Evolutionary conservation across 495 filamentous ascomycete species (phyloP), one percentile per base, ranked within the genome.

Genomic region (Pseudomonodictys pantanalensis): DNA sequence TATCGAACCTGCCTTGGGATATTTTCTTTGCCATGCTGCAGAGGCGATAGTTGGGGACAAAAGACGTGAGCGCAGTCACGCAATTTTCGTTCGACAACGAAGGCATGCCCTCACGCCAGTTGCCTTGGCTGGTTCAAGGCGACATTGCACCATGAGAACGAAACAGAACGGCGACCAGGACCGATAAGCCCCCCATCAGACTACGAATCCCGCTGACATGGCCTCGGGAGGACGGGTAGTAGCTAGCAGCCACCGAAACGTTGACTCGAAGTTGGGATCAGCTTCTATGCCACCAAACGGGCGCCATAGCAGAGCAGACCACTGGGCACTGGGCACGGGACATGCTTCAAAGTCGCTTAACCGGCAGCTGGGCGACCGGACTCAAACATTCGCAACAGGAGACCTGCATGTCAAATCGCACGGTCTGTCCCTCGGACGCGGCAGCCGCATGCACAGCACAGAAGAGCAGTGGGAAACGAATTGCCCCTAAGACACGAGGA

Each of bases 191-290:
- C 55, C 42, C 33, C 43, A 35, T 46, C 42, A 50, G 38, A 54
- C 58, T 58, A 45, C 12, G 45, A 61, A 57, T 32, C 63, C n/a
- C 63, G 58, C 33, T 43, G 63, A 66, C 63, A 66, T 66, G 63
- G 63, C 58, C 32, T 62, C 58, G 63, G 63, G 62, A 66, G 17
- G 39, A 41, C 33, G 33, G 35, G 23, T 41, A 26, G n/a, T n/a
- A n/a, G n/a, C 23, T 29, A 42, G 23, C 48, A 48, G 58, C 50
- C 50, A 61, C 50, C 30, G 41, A 3, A 28, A 7, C 43, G 25
- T 43, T 28, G 20, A 20, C 23, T 23, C 17, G 12, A 10, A 33
- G 38, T 56, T 3, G 43, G 9, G 11, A 44, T 15, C 32, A 15
- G 32, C 32, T 35, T 15, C 32, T 15, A 41, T 41, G 3, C 38